Evolutionary conservation across 2,329 filamentous ascomycete species (phyloP), one percentile per base, ranked within the genome.

Genomic region (Elsinoe perseae): DNA sequence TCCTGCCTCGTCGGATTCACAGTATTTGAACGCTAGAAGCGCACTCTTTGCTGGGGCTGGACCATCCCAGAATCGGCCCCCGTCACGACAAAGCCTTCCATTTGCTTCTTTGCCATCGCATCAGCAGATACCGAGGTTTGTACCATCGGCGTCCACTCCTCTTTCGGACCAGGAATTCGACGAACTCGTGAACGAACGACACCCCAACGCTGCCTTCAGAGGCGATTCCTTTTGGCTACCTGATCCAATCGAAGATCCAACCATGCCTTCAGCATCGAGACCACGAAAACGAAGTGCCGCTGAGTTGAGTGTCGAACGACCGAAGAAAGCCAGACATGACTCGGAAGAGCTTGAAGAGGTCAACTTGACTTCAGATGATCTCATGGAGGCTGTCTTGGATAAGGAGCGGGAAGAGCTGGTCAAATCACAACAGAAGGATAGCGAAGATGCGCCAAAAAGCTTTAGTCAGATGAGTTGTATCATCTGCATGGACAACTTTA

Each of bases 401-500:
- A 81, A 79, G 63, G 78, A 81, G 64, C 71, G 73, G 4, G 71
- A 76, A 56, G 77, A 80, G 58, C 75, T 77, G 0, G 69, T 80
- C 34, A 74, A 74, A 56, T 70, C 74, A 7, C 56, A 56, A 43
- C 71, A 79, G 60, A 64, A 71, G 27, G 59, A 65, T 40, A 56
- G 68, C 5, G 64, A 64, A 8, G 65, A 66, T 30, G 61, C 65
- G 16, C 34, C 54, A 14, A 57, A 54, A 20, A 54, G 50, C 9
- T 56, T 71, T 78, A 61, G 77, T 70, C 20, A 75, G 68, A 4
- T 77, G 77, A 64, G 79, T 72, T 85, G 82, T 64, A 81, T 83
- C 43, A 80, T 85, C 20, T 85, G 82, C 68, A 79, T 85, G 78
- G 82, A 84, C 61, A 75, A 71, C 3, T 79, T 77, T 1, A 81